Evolutionary conservation across 139 green algal genomes (phyloP).

Genomic region (Gonium pectorale): DNA sequence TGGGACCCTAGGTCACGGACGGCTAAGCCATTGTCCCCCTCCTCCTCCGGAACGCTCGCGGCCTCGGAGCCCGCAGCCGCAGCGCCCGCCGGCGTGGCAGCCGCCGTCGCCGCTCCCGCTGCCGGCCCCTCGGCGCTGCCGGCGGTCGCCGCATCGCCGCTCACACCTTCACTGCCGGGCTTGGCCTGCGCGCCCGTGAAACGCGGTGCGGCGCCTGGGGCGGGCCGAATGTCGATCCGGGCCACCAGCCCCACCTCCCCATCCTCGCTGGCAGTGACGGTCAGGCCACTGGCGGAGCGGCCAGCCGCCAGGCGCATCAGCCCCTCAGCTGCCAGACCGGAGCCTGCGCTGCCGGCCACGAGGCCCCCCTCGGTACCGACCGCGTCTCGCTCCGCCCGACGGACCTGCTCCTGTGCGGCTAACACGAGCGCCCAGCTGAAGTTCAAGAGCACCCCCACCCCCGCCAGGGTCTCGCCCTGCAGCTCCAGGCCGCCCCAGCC

Average conservation of each 20-base stretch:
- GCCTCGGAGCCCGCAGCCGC: background rate
- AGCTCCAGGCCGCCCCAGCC: background rate
- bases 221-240: conserved; percentile 12
- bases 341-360: background rate
- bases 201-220: background rate
- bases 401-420: background rate
- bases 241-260: conserved; percentile 29
- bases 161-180: too few species aligned
- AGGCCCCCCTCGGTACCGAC: background rate
- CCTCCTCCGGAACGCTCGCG: background rate
- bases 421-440: background rate
- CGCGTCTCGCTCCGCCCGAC: background rate
- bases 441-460: background rate
- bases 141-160: too few species aligned
- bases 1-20: background rate
- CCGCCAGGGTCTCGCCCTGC: conserved; percentile 25
- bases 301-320: background rate
- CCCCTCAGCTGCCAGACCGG: background rate
- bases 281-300: background rate
- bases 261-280: background rate
- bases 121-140: too few species aligned
- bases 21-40: background rate
- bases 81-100: background rate
- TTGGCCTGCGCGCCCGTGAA: too few species aligned
- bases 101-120: background rate